Evolutionary conservation across 805 yeast genomes (phyloP).

Genomic region (Myxozyma kluyveri): DNA sequence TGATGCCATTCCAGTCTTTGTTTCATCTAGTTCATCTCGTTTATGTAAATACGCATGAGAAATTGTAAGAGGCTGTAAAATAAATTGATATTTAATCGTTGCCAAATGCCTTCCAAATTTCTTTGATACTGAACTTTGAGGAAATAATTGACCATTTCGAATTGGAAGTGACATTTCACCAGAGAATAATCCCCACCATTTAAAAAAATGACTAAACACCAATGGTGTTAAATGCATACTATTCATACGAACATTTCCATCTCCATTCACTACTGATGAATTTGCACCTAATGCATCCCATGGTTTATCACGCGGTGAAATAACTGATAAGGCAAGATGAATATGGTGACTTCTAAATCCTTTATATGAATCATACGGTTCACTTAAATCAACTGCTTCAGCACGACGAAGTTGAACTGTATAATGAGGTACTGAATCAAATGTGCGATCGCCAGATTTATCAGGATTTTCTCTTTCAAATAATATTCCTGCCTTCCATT

Average conservation of each 20-base stretch:
- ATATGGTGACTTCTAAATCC: slow-evolving; percentile 81
- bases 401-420: slow-evolving; percentile 63
- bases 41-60: slow-evolving; percentile 66
- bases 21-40: slow-evolving; percentile 43
- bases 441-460: slow-evolving; percentile 41
- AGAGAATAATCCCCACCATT: slow-evolving; percentile 87
- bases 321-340: slow-evolving; percentile 62
- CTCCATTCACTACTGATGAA: slow-evolving; percentile 37
- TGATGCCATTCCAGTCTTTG: slow-evolving; percentile 45
- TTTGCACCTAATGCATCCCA: slow-evolving; percentile 28
- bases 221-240: slow-evolving; percentile 74
- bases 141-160: slow-evolving; percentile 68
- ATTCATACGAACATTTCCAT: slow-evolving; percentile 40
- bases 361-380: slow-evolving; percentile 70
- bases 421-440: slow-evolving; percentile 59
- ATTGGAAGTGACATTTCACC: slow-evolving; percentile 77
- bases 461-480: slow-evolving; percentile 61
- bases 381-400: slow-evolving; percentile 45
- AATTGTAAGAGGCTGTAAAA: slow-evolving; percentile 67
- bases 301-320: slow-evolving; percentile 40
- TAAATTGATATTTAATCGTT: slow-evolving; percentile 77
- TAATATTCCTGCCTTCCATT: slow-evolving; percentile 72
- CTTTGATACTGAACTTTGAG: slow-evolving; percentile 44
- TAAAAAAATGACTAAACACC: slow-evolving; percentile 62
- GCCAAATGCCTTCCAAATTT: slow-evolving; percentile 73